phyloP scores from a whole-genome alignment of 768 basidiomycete species.

The Gloeostereum incarnatum region DNA sequence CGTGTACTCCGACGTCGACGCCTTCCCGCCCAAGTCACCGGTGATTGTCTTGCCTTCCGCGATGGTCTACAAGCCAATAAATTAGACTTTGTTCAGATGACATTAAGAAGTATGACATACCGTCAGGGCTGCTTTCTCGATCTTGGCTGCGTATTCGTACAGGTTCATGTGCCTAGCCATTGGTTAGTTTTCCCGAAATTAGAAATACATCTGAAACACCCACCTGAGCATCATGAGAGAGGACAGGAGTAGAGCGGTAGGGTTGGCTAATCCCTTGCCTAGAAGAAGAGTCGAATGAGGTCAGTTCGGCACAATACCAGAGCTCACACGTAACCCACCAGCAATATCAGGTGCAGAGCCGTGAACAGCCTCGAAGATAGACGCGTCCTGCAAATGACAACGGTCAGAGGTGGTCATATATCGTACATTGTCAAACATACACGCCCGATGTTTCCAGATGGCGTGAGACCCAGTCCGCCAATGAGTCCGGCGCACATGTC shows the following conservation, averaged over 20 bases:
- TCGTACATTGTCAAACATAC: constrained; percentile 30
- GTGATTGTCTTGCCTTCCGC: constrained; percentile 95
- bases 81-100: constrained; percentile 1
- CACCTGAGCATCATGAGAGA: constrained; percentile 97
- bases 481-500: constrained; percentile 99
- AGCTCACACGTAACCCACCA: constrained; percentile 35
- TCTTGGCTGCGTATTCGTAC: constrained; percentile 72
- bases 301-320: background rate
- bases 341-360: constrained; percentile 99
- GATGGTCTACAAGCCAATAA: constrained; percentile 59
- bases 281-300: background rate
- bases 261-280: constrained; percentile 94
- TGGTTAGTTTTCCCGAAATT: constrained; percentile 7
- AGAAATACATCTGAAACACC: constrained; percentile 18
- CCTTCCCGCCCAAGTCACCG: constrained; percentile 91
- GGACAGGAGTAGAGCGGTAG: constrained; percentile 94
- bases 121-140: constrained; percentile 83
- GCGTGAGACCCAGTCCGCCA: constrained; percentile 94
- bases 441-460: constrained; percentile 95
- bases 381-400: constrained; percentile 64
- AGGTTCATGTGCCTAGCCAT: constrained; percentile 82
- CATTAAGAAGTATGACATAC: constrained; percentile 37
- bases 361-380: constrained; percentile 99
- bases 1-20: constrained; percentile 86
- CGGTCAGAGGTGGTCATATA: constrained; percentile 9